A percentile compares a stretch with the other conserved stretches of the same genome.
Conservation (phyloP, 2,329 filamentous ascomycete genomes). For the Fusarium sacchari region DNA sequence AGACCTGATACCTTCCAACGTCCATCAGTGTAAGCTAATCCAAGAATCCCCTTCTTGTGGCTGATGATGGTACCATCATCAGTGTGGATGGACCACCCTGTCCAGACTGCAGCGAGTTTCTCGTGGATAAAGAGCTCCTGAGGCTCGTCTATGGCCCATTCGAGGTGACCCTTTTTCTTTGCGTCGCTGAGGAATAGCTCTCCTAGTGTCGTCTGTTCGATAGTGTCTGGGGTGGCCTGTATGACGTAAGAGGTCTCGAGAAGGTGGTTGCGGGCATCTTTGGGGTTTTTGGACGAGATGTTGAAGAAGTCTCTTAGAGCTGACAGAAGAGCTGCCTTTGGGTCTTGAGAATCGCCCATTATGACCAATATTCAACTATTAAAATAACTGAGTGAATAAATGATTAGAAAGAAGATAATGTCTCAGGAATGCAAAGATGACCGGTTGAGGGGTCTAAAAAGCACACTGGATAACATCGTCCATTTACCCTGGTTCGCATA, state of each 20-base stretch:
- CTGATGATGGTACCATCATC: neutral
- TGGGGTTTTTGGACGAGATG: neutral
- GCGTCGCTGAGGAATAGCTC: neutral
- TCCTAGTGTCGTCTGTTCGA: slow-evolving; percentile 13
- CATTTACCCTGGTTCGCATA: neutral
- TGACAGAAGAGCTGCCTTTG: neutral
- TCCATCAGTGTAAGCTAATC: neutral
- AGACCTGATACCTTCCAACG: slow-evolving; percentile 13
- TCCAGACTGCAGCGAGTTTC: slow-evolving; percentile 5
- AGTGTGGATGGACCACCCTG: neutral
- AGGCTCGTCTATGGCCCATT: slow-evolving; percentile 11
- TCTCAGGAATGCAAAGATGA: neutral
- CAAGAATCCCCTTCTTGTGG: slow-evolving; percentile 11
- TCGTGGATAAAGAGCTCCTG: neutral
- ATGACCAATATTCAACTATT: neutral
- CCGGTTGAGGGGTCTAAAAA: neutral
- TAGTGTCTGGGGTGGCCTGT: neutral
- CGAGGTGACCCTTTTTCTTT: neutral
- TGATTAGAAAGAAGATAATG: neutral
- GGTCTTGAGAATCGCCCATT: neutral
- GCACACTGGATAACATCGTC: neutral
- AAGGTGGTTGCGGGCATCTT: neutral
- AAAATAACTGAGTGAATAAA: accelerated
- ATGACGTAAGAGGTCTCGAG: slow-evolving; percentile 22
- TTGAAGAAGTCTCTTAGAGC: slow-evolving; percentile 7